Evolutionary conservation across 1,139 yeast species (phyloP), one percentile per base, ranked within the genome.

Genomic region (Geotrichum armillariae): DNA sequence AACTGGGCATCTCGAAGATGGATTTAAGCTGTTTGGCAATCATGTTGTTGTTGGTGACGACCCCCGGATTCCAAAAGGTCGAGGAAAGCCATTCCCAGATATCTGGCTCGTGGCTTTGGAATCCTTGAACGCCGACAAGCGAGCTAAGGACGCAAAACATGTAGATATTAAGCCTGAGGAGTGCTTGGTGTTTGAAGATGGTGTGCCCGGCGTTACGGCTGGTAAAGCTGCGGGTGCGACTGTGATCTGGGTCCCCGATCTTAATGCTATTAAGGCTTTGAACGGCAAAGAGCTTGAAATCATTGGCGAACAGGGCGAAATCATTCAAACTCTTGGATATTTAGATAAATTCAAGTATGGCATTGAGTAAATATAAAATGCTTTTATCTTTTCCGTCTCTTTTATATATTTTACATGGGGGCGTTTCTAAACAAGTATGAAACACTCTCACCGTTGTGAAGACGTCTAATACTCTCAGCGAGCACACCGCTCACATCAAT

Each of bases 361-460:
- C n/a, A n/a, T n/a, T n/a, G n/a, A n/a, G n/a, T n/a, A n/a, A n/a
- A n/a, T n/a, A n/a, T n/a, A n/a, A 25, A 25, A 25, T 25, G 6
- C 29, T 25, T 25, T 25, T 25, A 7, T 25, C 11, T 25, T 25
- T 6, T 11, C 29, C 11, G 6, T 25, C 11, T 25, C 29, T 25
- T 25, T 25, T 25, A 25, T 25, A 25, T 25, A 25, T 25, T 25
- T 41, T 55, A 61, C 46, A 63, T 51, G 31, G 72, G 72, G 11
- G 71, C 72, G 68, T 88, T 81, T 58, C 87, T 82, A 71, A 90
- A 89, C 61, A 91, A 76, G 72, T 88, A 91, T 33, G 95, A 86
- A 50, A 90, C 90, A 72, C 95, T 85, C 71, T 90, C 97, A 66
- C 97, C 97, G 65, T 90, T 89, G 69, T 90, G 97, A 66, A 90